Conservation (phyloP, 768 basidiomycete genomes). For the Dioszegia aurantiaca region DNA sequence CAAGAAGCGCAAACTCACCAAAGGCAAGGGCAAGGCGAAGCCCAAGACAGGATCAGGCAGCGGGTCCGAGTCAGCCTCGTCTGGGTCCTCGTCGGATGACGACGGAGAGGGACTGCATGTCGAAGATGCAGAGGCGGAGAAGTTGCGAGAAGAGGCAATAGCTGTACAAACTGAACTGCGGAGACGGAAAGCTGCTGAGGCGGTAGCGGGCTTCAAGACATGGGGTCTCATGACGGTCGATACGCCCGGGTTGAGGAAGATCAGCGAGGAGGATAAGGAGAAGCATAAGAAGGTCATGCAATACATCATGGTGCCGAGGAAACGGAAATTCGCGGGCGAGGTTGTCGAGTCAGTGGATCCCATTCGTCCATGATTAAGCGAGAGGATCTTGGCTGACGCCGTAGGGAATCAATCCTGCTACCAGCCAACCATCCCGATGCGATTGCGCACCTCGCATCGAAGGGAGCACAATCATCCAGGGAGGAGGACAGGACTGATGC, state of each 20-base stretch:
- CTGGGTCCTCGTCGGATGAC: conserved; percentile 11
- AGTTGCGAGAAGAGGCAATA: conserved; percentile 20
- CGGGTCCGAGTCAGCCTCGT: conserved; percentile 11
- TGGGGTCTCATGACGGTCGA: not conserved
- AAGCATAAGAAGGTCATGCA: no score
- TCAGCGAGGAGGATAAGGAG: not conserved
- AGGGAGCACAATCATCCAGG: no score
- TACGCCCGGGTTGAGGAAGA: not conserved
- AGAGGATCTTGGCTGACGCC: not conserved
- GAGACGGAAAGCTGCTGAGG: conserved; percentile 24
- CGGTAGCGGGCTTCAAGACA: conserved; percentile 30
- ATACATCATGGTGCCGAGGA: conserved; percentile 38
- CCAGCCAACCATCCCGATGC: conserved; percentile 39
- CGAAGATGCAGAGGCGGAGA: conserved; percentile 13
- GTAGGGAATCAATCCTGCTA: conserved; percentile 42
- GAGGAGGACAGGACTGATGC: no score
- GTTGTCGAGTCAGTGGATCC: conserved; percentile 34
- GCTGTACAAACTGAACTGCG: conserved; percentile 20
- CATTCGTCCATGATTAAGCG: not conserved
- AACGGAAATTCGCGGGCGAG: conserved; percentile 46
- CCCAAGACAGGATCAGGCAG: no score
- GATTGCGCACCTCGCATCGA: conserved; percentile 21
- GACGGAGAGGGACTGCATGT: conserved; percentile 15
- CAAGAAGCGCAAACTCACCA: conserved; percentile 15
- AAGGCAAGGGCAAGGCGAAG: not conserved